Conservation (phyloP, 176 grass and related monocot genomes). For the Avena sativa region DNA sequence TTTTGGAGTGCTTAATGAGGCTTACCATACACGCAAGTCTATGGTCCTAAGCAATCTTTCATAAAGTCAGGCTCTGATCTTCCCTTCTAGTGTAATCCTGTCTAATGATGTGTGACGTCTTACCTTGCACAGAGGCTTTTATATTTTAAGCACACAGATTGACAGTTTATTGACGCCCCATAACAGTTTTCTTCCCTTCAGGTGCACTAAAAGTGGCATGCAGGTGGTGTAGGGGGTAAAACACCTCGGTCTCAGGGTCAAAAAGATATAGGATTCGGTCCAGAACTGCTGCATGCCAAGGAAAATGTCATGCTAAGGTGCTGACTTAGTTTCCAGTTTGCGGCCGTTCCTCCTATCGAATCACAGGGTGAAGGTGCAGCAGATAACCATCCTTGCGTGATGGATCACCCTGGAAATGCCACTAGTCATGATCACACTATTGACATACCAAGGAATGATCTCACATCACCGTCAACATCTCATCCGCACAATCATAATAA, state of each 20-base stretch:
- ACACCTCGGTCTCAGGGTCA: neutral
- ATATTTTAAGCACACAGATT: neutral
- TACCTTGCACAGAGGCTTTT: slow-evolving; percentile 25
- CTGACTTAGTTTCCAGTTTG: slow-evolving; percentile 4
- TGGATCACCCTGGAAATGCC: slow-evolving; percentile 59
- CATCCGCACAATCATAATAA: slow-evolving; percentile 29
- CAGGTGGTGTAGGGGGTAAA: neutral
- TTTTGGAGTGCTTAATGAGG: neutral
- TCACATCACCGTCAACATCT: slow-evolving; percentile 55
- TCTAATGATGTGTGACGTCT: slow-evolving; percentile 33
- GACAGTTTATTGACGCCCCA: slow-evolving; percentile 5
- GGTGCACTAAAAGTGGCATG: slow-evolving; percentile 42
- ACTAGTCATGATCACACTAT: slow-evolving; percentile 66
- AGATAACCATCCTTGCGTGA: slow-evolving; percentile 41
- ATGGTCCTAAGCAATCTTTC: slow-evolving; percentile 6
- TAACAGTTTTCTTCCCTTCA: slow-evolving; percentile 43
- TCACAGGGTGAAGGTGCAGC: slow-evolving; percentile 22
- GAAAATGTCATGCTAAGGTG: slow-evolving; percentile 29
- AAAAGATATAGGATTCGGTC: neutral
- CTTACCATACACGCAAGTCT: neutral
- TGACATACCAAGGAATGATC: slow-evolving; percentile 73
- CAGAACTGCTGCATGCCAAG: slow-evolving; percentile 11
- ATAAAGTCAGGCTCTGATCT: neutral
- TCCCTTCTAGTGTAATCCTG: slow-evolving; percentile 39
- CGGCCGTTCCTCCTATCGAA: slow-evolving; percentile 4